Conservation (phyloP, 1,139 yeast species). For the Hemisphaericaspora xylofermentans region DNA sequence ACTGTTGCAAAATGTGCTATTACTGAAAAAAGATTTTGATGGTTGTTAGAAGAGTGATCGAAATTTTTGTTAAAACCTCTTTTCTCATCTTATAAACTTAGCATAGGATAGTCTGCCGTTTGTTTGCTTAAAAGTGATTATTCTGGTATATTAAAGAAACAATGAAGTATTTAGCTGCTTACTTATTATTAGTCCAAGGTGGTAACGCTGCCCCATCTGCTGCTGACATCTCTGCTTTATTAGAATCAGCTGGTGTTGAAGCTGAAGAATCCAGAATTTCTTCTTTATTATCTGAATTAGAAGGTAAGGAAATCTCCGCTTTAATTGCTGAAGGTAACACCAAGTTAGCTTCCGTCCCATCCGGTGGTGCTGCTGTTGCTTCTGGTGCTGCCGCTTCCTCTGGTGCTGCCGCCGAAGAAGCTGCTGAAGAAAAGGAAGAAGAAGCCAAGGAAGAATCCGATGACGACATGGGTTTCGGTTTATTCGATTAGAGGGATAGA, state of each 20-base stretch:
- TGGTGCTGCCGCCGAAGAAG: slow-evolving; percentile 42
- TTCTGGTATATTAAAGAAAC: slow-evolving; percentile 30
- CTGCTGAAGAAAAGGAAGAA: slow-evolving; percentile 36
- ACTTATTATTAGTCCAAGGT: slow-evolving; percentile 82
- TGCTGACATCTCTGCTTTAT: slow-evolving; percentile 66
- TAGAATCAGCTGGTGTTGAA: slow-evolving; percentile 77
- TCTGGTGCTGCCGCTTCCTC: slow-evolving; percentile 47
- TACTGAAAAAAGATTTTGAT: neutral
- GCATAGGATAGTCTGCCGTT: slow-evolving; percentile 60
- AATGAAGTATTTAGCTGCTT: slow-evolving; percentile 89
- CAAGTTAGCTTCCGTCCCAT: slow-evolving; percentile 79
- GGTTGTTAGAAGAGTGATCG: neutral
- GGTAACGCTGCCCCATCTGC: slow-evolving; percentile 80
- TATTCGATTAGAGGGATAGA: slow-evolving; percentile 62
- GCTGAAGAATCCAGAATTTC: slow-evolving; percentile 74
- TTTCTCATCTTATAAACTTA: slow-evolving; percentile 12
- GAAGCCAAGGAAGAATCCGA: slow-evolving; percentile 44
- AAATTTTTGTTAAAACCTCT: slow-evolving; percentile 1
- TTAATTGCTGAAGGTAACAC: slow-evolving; percentile 78
- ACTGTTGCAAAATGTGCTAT: too few species aligned
- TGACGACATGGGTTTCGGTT: slow-evolving; percentile 88
- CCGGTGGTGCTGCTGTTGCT: slow-evolving; percentile 80
- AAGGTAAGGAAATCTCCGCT: slow-evolving; percentile 74
- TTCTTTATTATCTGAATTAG: slow-evolving; percentile 64
- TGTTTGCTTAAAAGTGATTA: slow-evolving; percentile 58